Evolutionary conservation across 768 basidiomycete genomes (phyloP).

Genomic region (Suillus sp.): DNA sequence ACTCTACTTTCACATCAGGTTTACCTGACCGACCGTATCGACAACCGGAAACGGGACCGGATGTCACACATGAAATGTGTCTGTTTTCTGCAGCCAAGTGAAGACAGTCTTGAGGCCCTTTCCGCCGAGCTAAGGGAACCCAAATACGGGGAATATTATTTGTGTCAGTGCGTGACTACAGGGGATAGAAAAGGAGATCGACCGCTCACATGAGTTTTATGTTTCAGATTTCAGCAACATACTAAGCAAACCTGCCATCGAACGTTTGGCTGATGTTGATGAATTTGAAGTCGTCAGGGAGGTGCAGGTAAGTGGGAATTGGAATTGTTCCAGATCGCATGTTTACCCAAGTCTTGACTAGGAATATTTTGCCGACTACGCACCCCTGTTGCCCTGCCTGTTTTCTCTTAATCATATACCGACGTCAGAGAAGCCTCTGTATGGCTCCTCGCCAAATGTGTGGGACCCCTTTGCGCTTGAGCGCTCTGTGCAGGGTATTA

Average conservation of each 20-base stretch:
- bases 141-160: constrained; percentile 96
- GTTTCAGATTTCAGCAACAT: constrained; percentile 91
- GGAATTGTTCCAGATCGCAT: neutral
- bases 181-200: constrained; percentile 18
- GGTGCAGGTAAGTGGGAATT: constrained; percentile 71
- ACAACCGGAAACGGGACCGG: constrained; percentile 87
- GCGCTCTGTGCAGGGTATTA: constrained; percentile 76
- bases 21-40: constrained; percentile 96
- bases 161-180: constrained; percentile 91
- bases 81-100: constrained; percentile 84
- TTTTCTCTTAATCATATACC: constrained; percentile 87
- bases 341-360: constrained; percentile 29
- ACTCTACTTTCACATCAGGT: constrained; percentile 93
- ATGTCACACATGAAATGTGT: constrained; percentile 98
- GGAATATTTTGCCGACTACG: constrained; percentile 99
- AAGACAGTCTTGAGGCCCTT: constrained; percentile 81
- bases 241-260: constrained; percentile 86
- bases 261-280: constrained; percentile 90
- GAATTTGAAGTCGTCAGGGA: constrained; percentile 96
- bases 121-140: constrained; percentile 86
- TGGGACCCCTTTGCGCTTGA: constrained; percentile 79
- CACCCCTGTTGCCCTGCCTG: constrained; percentile 80
- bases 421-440: constrained; percentile 60
- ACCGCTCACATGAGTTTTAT: constrained; percentile 20
- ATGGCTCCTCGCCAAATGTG: constrained; percentile 67